Conservation (phyloP, 2,329 filamentous ascomycete species). For the Fusarium abutilonis region DNA sequence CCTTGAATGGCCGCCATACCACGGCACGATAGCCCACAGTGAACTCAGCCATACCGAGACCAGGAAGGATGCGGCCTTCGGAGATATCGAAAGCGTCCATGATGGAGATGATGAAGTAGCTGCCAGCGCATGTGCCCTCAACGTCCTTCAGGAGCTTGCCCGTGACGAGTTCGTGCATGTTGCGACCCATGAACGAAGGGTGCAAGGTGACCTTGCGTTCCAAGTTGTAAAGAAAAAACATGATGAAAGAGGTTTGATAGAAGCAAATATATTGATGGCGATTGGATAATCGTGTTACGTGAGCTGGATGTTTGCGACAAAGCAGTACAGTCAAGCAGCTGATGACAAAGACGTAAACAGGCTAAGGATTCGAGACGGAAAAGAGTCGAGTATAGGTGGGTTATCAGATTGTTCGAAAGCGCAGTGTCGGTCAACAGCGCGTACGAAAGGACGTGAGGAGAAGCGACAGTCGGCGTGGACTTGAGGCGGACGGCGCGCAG, state of each 20-base stretch:
- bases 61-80: slow-evolving; percentile 89
- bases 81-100: slow-evolving; percentile 97
- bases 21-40: slow-evolving; percentile 95
- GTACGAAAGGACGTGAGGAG: slow-evolving; percentile 12
- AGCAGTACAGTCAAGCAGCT: slow-evolving; percentile 4
- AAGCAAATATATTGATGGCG: slow-evolving; percentile 20
- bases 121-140: slow-evolving; percentile 93
- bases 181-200: slow-evolving; percentile 94
- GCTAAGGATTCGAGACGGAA: background rate
- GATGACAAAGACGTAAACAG: background rate
- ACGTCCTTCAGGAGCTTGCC: slow-evolving; percentile 91
- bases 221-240: slow-evolving; percentile 99
- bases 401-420: slow-evolving; percentile 19
- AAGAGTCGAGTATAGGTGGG: slow-evolving; percentile 1
- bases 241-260: slow-evolving; percentile 52
- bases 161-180: slow-evolving; percentile 91
- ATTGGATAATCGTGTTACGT: slow-evolving; percentile 10
- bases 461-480: slow-evolving; percentile 12
- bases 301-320: slow-evolving; percentile 2
- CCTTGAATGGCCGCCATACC: slow-evolving; percentile 97
- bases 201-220: slow-evolving; percentile 95
- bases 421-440: slow-evolving; percentile 12
- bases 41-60: slow-evolving; percentile 92
- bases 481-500: slow-evolving; percentile 14
- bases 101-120: slow-evolving; percentile 97